phyloP scores from a whole-genome alignment of 805 yeast genomes.

The Schwanniomyces vanrijiae region DNA sequence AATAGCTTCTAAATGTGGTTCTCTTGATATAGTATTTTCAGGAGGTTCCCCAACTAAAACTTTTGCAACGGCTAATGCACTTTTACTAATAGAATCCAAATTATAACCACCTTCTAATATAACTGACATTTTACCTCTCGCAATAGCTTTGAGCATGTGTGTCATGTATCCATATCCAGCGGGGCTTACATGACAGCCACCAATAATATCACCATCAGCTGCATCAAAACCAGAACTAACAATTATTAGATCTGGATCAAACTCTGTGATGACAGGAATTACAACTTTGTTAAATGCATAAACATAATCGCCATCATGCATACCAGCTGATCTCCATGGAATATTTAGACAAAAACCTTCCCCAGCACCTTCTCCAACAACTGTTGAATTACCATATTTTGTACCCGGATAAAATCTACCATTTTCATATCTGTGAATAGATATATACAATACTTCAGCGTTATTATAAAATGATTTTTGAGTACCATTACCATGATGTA shows the following conservation, averaged over 20 bases:
- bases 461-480: constrained; percentile 89
- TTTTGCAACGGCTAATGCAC: constrained; percentile 90
- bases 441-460: constrained; percentile 86
- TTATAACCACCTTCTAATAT: constrained; percentile 97
- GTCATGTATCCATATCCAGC: constrained; percentile 97
- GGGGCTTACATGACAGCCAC: constrained; percentile 94
- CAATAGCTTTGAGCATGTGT: constrained; percentile 81
- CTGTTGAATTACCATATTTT: constrained; percentile 74
- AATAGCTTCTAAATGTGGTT: constrained; percentile 76
- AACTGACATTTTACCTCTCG: constrained; percentile 85
- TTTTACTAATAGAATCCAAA: constrained; percentile 82
- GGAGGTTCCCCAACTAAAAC: constrained; percentile 95
- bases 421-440: constrained; percentile 88
- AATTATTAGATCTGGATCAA: constrained; percentile 88
- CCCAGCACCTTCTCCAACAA: constrained; percentile 83
- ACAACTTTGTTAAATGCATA: constrained; percentile 85
- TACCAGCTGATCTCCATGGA: constrained; percentile 91
- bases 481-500: constrained; percentile 98
- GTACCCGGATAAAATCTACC: constrained; percentile 96
- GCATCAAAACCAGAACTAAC: constrained; percentile 98
- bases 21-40: constrained; percentile 60
- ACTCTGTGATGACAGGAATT: constrained; percentile 86
- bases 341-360: constrained; percentile 86
- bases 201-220: constrained; percentile 96
- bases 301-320: constrained; percentile 93